Evolutionary conservation across 345 rosid species (phyloP), one percentile per base, ranked within the genome.

Genomic region (Bretschneidera sinensis): DNA sequence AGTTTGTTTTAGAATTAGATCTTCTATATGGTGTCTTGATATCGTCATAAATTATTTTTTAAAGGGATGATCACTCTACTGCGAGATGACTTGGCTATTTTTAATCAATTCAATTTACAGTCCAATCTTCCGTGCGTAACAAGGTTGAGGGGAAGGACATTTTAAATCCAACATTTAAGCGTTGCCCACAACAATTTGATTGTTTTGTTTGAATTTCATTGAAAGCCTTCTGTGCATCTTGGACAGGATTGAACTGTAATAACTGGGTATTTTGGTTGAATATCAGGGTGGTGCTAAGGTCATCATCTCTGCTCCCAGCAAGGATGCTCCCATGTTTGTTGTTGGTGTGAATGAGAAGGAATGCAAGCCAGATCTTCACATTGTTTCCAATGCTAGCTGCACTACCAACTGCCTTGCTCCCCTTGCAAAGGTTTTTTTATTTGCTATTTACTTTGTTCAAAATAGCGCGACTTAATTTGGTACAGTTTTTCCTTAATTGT

Each of bases 281-380:
- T 0, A 43, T 49, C 61, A 91, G 97, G 97, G 96, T 76, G 97
- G 96, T 67, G 97, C 97, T 22, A 91, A 91, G 86, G 97, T 90
- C 45, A 54, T 90, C 54, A 90, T 89, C 72, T 86, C 96, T 20
- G 96, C 96, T 17, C 91, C 95, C 3, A 90, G 97, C 76, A 87
- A 87, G 73, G 96, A 88, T 76, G 97, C 97, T 18, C 97, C 94
- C 31, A 88, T 91, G 97, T 91, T 91, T 68, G 97, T 91, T 54
- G 83, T 91, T 0, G 97, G 97, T 74, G 96, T 91, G 25, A 88
- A 91, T 43, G 91, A 91, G 68, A 76, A 91, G 18, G 88, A 84
- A 4, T 91, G 88, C 91, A 91, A 77, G 70, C 78, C 96, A 0
- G 81, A 86, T 6, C 74, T 86, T 19, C 45, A 88, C 74, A 70